These are phyloP conservation scores for Pyrus bretschneideri DNA, from an alignment of 306 rosid species.

Conservation along the genomic window DNA sequence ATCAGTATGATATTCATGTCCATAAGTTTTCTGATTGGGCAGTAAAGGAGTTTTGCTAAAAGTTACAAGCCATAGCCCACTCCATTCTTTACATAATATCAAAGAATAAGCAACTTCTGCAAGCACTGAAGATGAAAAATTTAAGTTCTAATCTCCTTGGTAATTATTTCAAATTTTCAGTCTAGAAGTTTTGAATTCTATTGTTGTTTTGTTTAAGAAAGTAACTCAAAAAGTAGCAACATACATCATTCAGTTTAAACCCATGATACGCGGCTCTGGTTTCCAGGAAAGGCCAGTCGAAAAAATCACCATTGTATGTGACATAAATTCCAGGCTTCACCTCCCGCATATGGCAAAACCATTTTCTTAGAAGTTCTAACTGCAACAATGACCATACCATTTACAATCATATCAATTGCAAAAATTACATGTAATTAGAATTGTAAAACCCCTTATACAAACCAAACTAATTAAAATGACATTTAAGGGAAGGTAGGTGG, in stretches of 20 bases:
- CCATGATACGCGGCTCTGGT: constrained; percentile 84
- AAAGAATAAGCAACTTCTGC: constrained; percentile 3
- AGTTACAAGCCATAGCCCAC: neutral
- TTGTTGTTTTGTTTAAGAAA: constrained; percentile 2
- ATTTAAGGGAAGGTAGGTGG: neutral
- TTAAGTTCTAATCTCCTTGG: neutral
- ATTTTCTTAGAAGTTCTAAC: constrained; percentile 77
- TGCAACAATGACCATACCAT: constrained; percentile 32
- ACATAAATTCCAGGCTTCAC: constrained; percentile 96
- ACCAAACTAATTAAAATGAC: constrained; percentile 7
- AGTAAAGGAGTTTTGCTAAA: neutral
- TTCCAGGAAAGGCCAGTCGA: constrained; percentile 98
- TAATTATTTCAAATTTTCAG: neutral
- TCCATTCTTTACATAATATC: neutral
- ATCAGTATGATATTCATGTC: neutral
- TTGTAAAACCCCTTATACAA: constrained; percentile 6
- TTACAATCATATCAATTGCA: neutral
- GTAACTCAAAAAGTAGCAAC: constrained; percentile 18
- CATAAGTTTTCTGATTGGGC: neutral
- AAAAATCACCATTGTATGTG: constrained; percentile 91
- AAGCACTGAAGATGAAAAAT: constrained; percentile 7
- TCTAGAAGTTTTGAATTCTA: neutral
- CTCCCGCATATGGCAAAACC: constrained; percentile 97
- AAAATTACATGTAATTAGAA: neutral
- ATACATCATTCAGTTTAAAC: constrained; percentile 78